phyloP scores from a whole-genome alignment of 208 protist species.

The Acanthamoeba triangularis region DNA sequence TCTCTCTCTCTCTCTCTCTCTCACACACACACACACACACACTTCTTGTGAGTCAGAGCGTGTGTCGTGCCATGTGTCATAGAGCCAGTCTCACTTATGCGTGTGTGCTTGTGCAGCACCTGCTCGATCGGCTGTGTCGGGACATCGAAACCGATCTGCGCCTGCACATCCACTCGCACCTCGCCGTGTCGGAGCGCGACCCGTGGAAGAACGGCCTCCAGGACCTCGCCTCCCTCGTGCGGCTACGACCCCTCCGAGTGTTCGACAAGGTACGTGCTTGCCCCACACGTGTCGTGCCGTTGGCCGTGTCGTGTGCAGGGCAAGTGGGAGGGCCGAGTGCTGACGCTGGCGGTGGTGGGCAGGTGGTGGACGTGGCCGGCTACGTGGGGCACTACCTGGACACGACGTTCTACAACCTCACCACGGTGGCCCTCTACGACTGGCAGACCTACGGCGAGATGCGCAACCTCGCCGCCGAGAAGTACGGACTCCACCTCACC shows the following conservation, averaged over 20 bases:
- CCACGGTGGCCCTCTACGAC: slow-evolving; percentile 96
- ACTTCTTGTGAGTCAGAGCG: background rate
- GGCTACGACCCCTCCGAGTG: slow-evolving; percentile 93
- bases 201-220: slow-evolving; percentile 71
- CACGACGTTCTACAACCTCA: slow-evolving; percentile 98
- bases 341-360: background rate
- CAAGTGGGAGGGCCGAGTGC: background rate
- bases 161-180: slow-evolving; percentile 94
- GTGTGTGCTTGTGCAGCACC: background rate
- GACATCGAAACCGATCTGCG: slow-evolving; percentile 97
- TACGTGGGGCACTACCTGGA: slow-evolving; percentile 96
- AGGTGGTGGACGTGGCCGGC: background rate
- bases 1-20: too few relatives aligned
- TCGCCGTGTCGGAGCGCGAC: slow-evolving; percentile 79
- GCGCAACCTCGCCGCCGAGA: slow-evolving; percentile 95
- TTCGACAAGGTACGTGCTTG: slow-evolving; percentile 90
- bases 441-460: slow-evolving; percentile 98
- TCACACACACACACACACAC: background rate
- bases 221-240: slow-evolving; percentile 93
- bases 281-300: background rate
- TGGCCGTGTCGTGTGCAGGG: too few relatives aligned
- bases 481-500: slow-evolving; percentile 94
- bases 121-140: slow-evolving; percentile 87
- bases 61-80: background rate
- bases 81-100: background rate